A percentile compares a stretch with the other conserved stretches of the same genome.
Evolutionary conservation across 2,329 filamentous ascomycete species (phyloP).

Genomic region (Onygena corvina): DNA sequence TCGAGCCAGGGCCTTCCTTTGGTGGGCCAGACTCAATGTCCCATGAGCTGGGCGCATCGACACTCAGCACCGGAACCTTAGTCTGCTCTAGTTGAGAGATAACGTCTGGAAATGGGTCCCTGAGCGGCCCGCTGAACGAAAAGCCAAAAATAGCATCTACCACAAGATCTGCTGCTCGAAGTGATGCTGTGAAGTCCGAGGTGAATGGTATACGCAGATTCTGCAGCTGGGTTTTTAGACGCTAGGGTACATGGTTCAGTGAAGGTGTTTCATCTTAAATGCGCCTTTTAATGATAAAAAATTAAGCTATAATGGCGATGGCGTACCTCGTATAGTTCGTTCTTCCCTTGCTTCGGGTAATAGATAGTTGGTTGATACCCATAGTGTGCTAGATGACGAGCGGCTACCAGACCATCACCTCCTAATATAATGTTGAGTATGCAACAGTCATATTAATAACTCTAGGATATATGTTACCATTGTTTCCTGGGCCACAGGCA

Average conservation of each 20-base stretch:
- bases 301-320: constrained; percentile 20
- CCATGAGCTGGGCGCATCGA: constrained; percentile 93
- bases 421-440: too few species aligned
- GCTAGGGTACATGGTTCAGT: constrained; percentile 37
- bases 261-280: too few species aligned
- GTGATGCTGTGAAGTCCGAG: constrained; percentile 58
- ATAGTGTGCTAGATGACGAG: constrained; percentile 81
- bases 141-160: constrained; percentile 95
- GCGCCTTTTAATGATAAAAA: too few species aligned
- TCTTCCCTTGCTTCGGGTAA: constrained; percentile 85
- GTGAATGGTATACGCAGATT: constrained; percentile 75
- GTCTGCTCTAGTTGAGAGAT: constrained; percentile 66
- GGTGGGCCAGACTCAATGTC: constrained; percentile 81
- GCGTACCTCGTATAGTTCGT: constrained; percentile 70
- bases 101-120: constrained; percentile 78
- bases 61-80: constrained; percentile 64
- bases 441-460: too few species aligned
- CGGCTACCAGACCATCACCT: constrained; percentile 87
- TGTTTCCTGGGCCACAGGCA: constrained; percentile 76
- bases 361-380: constrained; percentile 82
- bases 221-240: constrained; percentile 70
- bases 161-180: constrained; percentile 62
- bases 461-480: constrained; percentile 29
- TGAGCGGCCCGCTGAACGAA: constrained; percentile 79
- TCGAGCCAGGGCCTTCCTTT: constrained; percentile 59